A percentile compares a stretch with the other conserved stretches of the same genome.
Evolutionary conservation across 192 early-diverging fungal genomes (phyloP).

Genomic region (Rhizophlyctis rosea): DNA sequence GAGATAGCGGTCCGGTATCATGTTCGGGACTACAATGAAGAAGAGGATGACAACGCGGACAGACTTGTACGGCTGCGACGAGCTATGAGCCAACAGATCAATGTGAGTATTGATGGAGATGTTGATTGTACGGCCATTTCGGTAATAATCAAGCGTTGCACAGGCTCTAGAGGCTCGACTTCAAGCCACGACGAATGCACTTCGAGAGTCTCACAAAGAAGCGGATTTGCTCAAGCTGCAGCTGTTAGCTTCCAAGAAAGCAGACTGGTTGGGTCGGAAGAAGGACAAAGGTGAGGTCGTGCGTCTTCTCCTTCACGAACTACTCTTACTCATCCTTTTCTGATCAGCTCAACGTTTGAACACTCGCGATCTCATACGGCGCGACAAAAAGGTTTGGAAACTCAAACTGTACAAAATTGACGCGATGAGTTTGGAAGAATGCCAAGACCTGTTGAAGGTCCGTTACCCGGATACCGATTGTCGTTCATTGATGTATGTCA

Average conservation of each 20-base stretch:
- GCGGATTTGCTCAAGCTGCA: constrained; percentile 37
- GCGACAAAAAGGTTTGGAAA: constrained; percentile 37
- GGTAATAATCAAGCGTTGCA: too few species aligned
- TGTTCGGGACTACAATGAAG: not conserved
- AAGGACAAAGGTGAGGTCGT: constrained; percentile 4
- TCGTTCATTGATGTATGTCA: too few species aligned
- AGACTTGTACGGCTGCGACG: constrained; percentile 1
- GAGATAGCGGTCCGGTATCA: not conserved
- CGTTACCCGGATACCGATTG: not conserved
- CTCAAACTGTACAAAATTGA: constrained; percentile 42
- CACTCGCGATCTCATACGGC: constrained; percentile 41
- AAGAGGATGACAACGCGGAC: constrained; percentile 3
- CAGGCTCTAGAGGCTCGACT: constrained; percentile 28
- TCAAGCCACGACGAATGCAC: constrained; percentile 7
- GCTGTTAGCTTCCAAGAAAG: constrained; percentile 34
- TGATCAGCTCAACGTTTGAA: constrained; percentile 12
- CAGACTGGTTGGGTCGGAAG: constrained; percentile 27
- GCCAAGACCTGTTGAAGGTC: constrained; percentile 33
- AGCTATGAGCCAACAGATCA: constrained; percentile 16
- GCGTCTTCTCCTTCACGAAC: too few species aligned
- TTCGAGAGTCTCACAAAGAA: constrained; percentile 29
- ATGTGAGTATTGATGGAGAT: constrained; percentile 7
- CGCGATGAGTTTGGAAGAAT: constrained; percentile 24
- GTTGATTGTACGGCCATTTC: too few species aligned
- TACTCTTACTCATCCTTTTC: not conserved